Conservation (phyloP, 2,329 filamentous ascomycete species). For the Venturia effusa region DNA sequence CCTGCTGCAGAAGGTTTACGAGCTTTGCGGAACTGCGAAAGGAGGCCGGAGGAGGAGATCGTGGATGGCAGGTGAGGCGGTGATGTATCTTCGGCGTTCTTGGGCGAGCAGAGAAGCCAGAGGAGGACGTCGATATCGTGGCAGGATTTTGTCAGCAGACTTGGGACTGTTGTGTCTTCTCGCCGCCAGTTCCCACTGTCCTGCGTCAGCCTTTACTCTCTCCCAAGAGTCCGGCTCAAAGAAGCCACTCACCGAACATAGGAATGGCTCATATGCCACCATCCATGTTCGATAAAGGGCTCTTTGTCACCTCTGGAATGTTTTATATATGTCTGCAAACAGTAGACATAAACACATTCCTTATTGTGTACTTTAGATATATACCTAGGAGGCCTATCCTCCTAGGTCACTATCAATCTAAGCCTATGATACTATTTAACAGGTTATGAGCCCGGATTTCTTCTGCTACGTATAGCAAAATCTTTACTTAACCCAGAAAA, state of each 20-base stretch:
- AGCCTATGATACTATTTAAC: no score
- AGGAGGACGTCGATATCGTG: slow-evolving; percentile 91
- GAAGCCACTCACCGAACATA: slow-evolving; percentile 53
- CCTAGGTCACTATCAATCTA: no score
- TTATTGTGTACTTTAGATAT: no score
- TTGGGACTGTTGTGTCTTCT: slow-evolving; percentile 63
- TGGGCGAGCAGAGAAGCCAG: slow-evolving; percentile 77
- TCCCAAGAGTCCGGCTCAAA: neutral
- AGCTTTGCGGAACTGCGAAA: slow-evolving; percentile 66
- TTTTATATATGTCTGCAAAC: no score
- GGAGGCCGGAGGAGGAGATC: slow-evolving; percentile 63
- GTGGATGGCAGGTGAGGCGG: slow-evolving; percentile 62
- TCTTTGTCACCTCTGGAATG: no score
- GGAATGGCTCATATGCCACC: slow-evolving; percentile 89
- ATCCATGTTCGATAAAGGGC: no score
- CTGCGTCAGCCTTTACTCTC: neutral
- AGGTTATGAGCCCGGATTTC: no score
- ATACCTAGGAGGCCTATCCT: no score
- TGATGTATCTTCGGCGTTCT: slow-evolving; percentile 26
- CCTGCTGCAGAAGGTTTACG: slow-evolving; percentile 70
- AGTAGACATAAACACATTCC: no score
- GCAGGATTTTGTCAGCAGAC: slow-evolving; percentile 86
- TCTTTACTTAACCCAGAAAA: no score
- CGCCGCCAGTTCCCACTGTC: slow-evolving; percentile 81
- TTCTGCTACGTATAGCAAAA: no score